Base-by-base conservation (phyloP, 768 basidiomycete genomes). In the Boletus barrowsii region DNA sequence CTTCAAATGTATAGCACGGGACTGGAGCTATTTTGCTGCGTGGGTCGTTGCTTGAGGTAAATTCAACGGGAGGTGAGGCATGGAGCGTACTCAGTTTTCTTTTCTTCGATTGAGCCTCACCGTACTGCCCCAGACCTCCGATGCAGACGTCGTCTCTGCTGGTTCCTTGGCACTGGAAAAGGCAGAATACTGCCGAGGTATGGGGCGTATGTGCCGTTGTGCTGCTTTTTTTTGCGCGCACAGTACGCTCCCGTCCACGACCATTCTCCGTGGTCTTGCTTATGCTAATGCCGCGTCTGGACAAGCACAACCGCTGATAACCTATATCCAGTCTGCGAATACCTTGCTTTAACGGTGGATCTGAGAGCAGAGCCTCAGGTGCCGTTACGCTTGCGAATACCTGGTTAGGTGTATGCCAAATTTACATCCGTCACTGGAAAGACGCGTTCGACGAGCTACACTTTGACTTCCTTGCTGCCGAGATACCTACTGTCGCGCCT, bases 141-240 rank as follows among this genome's bases (percentile, higher is more conserved):
- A 80, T 33, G 67, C 73, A 0, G 81, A 86, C 22, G 70, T 83
- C 9, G 74, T 90, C 26, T 87, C 18, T 75, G 74, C 53, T 93
- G 90, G 90, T 83, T 90, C 53, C 64, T 78, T 4, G 88, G 86
- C 10, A 77, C 81, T 2, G 89, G 90, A 9, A 81, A 78, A 61
- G 76, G 77, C 36, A 86, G 87, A 63, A 73, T 90, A 44, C 69
- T 41, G 63, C 73, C 24, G 85, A 86, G 40, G 77, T 81, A 1
- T 93, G 90, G 90, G 80, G 81, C 54, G 76, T 86, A 26, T 73
- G 88, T 46, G 78, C 77, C 2, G 72, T 80, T 5, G 81, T 89
- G 4, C 73, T 91, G 6, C 68, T 90, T 3, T 81, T 84, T 62
- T 74, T 90, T 77, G 79, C 29, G 79, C 85, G 18, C 80, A 82